Base-by-base conservation (phyloP, 2,329 filamentous ascomycete genomes). In the Ophiostoma populinum region DNA sequence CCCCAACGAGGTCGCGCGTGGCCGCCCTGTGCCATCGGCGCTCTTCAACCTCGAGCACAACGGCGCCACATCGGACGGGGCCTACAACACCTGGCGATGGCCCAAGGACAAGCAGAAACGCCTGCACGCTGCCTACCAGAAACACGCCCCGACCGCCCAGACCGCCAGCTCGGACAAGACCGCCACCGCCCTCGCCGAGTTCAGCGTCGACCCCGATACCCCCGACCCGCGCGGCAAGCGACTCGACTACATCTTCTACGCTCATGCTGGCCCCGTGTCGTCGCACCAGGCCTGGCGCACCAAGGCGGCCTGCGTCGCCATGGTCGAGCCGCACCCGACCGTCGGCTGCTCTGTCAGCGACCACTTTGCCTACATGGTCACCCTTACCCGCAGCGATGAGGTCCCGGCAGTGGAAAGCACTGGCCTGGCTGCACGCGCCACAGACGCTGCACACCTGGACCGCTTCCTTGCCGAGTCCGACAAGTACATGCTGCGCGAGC, bases 11-110 rank as follows among this genome's bases (percentile, higher is more conserved):
- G 63, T 69, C 48, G 63, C 68, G 17, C 65, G 83, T 24, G 15
- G n/a, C 32, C 20, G 17, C 12, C 27, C 27, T 0, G 63, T 83
- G 20, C 86, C 87, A 1, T 77, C 71, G 1, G 85, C 81, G 4
- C 67, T 75, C 35, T 79, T 72, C 56, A 94, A 92, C 56, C 58
- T 94, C 11, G 51, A 58, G 8, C 71, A 77, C 46, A 92, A 94
- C 52, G 90, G 90, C 17, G 74, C 78, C 17, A 92, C 90, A 2
- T 93, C 83, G 47, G 82, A 94, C 51, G 78, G 75, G 38, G 70
- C 74, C 8, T 72, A 80, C 49, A 95, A 95, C 54, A 93, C 87
- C 4, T 98, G 90, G 90, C 69, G 86, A 28, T 95, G 87, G 87
- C 12, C 69, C 70, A 30, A 37, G 18, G 35, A 35, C 29, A 35